Evolutionary conservation across 2,329 filamentous ascomycete species (phyloP), one percentile per base, ranked within the genome.

Genomic region (Microsporum ferrugineum): DNA sequence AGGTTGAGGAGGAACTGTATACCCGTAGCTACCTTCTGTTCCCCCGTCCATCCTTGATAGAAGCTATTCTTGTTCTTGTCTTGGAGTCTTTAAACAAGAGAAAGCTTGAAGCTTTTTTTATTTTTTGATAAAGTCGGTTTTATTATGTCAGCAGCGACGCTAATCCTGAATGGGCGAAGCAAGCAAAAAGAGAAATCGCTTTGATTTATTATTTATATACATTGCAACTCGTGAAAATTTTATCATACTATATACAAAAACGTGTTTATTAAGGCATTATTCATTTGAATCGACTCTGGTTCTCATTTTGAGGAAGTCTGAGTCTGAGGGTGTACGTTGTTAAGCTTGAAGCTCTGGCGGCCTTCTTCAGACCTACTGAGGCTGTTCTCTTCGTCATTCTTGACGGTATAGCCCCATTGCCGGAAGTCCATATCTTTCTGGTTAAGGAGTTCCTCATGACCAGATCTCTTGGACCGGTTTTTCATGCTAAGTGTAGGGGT

Each of bases 31-130:
- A 63, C 72, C 72, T 45, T 67, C 66, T 58, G 70, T 61, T 61
- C 70, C 70, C 34, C 65, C 69, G 58, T 73, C 71, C 74, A 76
- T 76, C 31, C 57, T 71, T n/a, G 14, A 43, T 43, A 43, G 2
- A 43, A 43, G 39, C 39, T n/a, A n/a, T 43, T n/a, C 39, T 43
- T 17, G 39, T 58, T 14, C 57, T 29, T 23, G 5, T 36, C 53
- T 31, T n/a, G 27, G 5, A 4, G 17, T 17, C 5, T 36, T 57
- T 14, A 38, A 14, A 36, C 14, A 29, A 8, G 29, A 10, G 31
- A 23, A 33, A 29, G 23, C n/a, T 57, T 10, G 29, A 53, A 53
- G 49, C 49, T 39, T 39, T 47, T 47, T 10, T 47, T n/a, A 27
- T 29, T 23, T 23, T 23, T 5, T 23, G 17, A 14, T 14, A 23